Base-by-base conservation (phyloP, 768 basidiomycete genomes). In the Pleurotus salmoneostramineus region DNA sequence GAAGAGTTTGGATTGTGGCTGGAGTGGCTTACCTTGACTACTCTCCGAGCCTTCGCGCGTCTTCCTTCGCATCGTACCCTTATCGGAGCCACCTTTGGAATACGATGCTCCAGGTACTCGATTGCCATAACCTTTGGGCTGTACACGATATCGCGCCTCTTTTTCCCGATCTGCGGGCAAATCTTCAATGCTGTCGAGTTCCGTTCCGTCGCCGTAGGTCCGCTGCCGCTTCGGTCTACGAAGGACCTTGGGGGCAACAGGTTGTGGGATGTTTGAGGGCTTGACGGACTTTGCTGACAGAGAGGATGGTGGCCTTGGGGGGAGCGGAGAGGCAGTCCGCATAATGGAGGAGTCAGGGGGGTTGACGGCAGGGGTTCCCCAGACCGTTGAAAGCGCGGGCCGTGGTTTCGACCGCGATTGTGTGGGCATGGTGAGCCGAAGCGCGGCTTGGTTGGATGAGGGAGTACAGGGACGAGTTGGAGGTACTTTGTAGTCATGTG, bases 401-500 rank as follows among this genome's bases (percentile, higher is more conserved):
- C 94, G 82, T 3, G 84, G 74, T 74, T 90, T 93, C 32, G 86
- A 72, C 47, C 90, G 84, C 50, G 88, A 83, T 51, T 88, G 86
- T 4, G 90, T 93, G 1, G 93, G 93, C 88, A 94, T 89, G 27
- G 93, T 95, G 51, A 95, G 78, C 50, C 91, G 85, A 54, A 91
- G 78, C 15, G 89, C 91, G 8, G 80, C 82, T 17, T 89, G 79
- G 69, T 89, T 91, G 4, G 88, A 81, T 8, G 89, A 89, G 1
- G 91, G 90, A 1, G 92, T 93, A 27, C 83, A 85, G 1, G 91
- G 90, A 27, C 91, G 81, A 11, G 88, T 82, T 6, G 90, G 87
- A n/a, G 90, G 88, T 12, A 88, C 79, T 62, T 77, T 81, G 66
- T 83, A 85, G 58, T 92, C 90, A 58, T 81, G 78, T 7, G 84